Base-by-base conservation (phyloP, 305 asterid species). In the Fraxinus floribunda region DNA sequence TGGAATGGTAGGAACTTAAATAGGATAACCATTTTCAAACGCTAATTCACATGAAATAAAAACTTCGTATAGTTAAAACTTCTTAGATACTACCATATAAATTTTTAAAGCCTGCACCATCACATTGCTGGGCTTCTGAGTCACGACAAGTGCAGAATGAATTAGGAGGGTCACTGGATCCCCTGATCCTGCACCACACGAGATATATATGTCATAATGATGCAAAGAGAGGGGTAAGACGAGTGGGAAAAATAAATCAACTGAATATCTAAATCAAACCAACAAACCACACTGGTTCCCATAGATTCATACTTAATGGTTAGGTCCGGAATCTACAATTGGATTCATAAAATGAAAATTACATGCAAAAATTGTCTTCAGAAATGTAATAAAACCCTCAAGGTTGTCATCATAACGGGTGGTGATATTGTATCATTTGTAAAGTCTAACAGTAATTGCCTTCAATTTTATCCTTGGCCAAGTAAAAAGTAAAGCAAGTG, bases 171-270 rank as follows among this genome's bases (percentile, higher is more conserved):
- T 84, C 83, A 32, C 49, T 75, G 3, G 88, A 83, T 81, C 95
- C 93, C 79, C 88, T 84, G 55, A 87, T 77, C 90, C 99, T 94
- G 97, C 87, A 87, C 16, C 78, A 73, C 57, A 77, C 6, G n/a
- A 30, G 46, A 79, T 7, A 52, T 22, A 44, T 11, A n/a, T 71
- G 10, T 29, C 15, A 15, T 20, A 30, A 77, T 38, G 46, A 79
- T 29, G 46, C 44, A 8, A 83, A 7, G 20, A 15, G 62, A 52
- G 7, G 60, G 62, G 20, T 3, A 55, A n/a, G 66, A 55, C 9
- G 6, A 55, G 9, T 16, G 26, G 18, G 10, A 55, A 4, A 49
- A 55, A 55, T 6, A 55, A 1, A 55, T 52, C 62, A 52, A 52
- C 62, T 16, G 62, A 55, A 1, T 55, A 55, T n/a, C 24, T 55